Evolutionary conservation across 2,329 filamentous ascomycete species (phyloP), one percentile per base, ranked within the genome.

Genomic region (Fusarium clavum): DNA sequence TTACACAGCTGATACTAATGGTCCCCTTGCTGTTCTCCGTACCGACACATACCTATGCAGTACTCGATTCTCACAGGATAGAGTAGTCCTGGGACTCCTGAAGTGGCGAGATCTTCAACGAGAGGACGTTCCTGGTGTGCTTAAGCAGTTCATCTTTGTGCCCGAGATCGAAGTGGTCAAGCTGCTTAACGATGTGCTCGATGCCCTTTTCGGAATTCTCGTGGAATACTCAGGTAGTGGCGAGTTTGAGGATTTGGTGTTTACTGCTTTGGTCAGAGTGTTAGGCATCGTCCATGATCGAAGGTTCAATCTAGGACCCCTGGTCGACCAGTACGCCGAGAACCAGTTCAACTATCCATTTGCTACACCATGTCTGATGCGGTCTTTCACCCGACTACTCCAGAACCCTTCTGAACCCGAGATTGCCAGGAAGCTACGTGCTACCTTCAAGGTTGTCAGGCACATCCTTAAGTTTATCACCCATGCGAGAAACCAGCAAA

Each of bases 131-230:
- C 85, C 92, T 1, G 86, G 89, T 25, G 83, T 97, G 1, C 82
- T 99, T 44, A 92, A 92, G 77, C 91, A 94, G 71, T 88, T 98
- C 51, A 90, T 94, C 22, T 98, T 98, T 72, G 94, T 99, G 1
- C 93, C 96, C 0, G 96, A 99, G 78, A 97, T 98, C 59, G 97
- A 99, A 80, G 93, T 99, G 34, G 96, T 99, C 67, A 99, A 98
- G 82, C 87, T 98, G 44, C 83, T 98, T 10, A 92, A 88, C 68
- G 92, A 97, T 74, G 94, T 98, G 2, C 91, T 99, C 56, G 93
- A 97, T 78, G 90, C 94, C 0, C 87, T 99, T 1, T 99, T 99
- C 77, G 92, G 93, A 8, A 94, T 98, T 29, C 84, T 98, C 29
- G 93, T 97, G 30, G 94, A 98, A 73, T 91, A 97, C 75, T 90